Conservation (phyloP, 768 basidiomycete genomes). For the Favolaschia claudopus region DNA sequence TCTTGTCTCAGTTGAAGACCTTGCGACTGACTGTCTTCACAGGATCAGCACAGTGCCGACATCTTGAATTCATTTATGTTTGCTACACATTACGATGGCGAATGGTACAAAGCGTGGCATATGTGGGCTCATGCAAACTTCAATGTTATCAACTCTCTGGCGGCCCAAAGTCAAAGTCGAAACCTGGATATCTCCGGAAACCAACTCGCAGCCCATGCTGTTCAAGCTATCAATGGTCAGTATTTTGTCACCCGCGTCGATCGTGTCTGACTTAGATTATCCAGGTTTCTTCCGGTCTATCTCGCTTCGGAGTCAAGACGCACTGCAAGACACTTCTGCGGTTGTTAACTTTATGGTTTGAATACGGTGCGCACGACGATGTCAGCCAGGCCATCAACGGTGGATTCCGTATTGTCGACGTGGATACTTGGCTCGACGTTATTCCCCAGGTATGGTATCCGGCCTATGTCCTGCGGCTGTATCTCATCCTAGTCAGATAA, state of each 20-base stretch:
- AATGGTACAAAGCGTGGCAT: slow-evolving; percentile 99
- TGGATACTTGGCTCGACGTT: slow-evolving; percentile 99
- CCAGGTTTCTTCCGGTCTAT: slow-evolving; percentile 96
- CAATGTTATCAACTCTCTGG: slow-evolving; percentile 86
- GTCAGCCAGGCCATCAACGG: slow-evolving; percentile 89
- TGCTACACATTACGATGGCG: slow-evolving; percentile 89
- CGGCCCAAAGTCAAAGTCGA: slow-evolving; percentile 65
- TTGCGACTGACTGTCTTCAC: slow-evolving; percentile 22
- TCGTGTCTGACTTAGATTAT: slow-evolving; percentile 14
- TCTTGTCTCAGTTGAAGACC: background rate
- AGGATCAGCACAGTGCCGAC: slow-evolving; percentile 77
- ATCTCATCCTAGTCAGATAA: slow-evolving; percentile 67
- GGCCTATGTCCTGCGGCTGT: background rate
- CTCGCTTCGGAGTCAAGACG: slow-evolving; percentile 85
- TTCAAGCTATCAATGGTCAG: slow-evolving; percentile 91
- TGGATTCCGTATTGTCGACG: slow-evolving; percentile 88
- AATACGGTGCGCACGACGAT: slow-evolving; percentile 89
- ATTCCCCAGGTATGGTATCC: slow-evolving; percentile 84
- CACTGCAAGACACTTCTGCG: slow-evolving; percentile 94
- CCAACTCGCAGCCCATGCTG: slow-evolving; percentile 81
- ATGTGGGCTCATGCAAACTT: slow-evolving; percentile 98
- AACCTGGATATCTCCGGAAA: slow-evolving; percentile 64
- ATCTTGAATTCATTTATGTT: slow-evolving; percentile 86
- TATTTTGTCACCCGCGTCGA: background rate
- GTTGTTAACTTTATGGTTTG: slow-evolving; percentile 96